A percentile compares a stretch with the other conserved stretches of the same genome.
These are phyloP conservation scores for Gossypium davidsonii DNA, from an alignment of 441 rosid species.

Conservation along the genomic window DNA sequence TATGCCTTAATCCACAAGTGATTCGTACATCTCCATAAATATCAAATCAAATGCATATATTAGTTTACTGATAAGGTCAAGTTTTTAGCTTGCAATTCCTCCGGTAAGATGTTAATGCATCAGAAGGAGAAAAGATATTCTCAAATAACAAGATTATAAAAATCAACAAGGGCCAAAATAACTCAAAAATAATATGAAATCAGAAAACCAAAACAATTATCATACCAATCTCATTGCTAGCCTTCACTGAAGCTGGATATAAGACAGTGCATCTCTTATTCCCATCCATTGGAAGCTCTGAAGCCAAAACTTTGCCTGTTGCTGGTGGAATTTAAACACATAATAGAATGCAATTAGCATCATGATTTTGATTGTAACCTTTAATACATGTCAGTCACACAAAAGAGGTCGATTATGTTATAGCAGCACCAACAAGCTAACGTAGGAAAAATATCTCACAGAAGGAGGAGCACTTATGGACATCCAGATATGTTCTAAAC, in stretches of 20 bases:
- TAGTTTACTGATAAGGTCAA: not conserved
- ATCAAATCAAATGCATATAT: not conserved
- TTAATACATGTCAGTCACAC: not conserved
- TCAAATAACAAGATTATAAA: not conserved
- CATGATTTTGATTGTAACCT: not conserved
- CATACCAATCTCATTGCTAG: conserved; percentile 81
- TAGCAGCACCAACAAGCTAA: not conserved
- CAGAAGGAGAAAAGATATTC: not conserved
- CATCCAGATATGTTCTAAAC: not conserved
- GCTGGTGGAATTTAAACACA: conserved; percentile 39
- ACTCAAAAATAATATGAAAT: conserved; percentile 12
- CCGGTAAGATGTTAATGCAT: not conserved
- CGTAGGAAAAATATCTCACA: conserved; percentile 11
- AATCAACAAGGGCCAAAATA: not conserved
- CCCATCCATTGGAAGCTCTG: conserved; percentile 71
- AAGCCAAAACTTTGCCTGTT: conserved; percentile 80
- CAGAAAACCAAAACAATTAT: conserved; percentile 14
- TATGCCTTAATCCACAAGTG: not conserved
- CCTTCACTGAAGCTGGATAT: conserved; percentile 89
- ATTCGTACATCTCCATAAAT: not conserved
- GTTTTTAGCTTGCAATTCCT: not conserved
- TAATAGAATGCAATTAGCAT: not conserved
- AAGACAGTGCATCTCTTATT: conserved; percentile 61
- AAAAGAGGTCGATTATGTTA: not conserved
- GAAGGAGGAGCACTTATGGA: not conserved